Conservation (phyloP, 768 basidiomycete species). For the Russula vinacea region DNA sequence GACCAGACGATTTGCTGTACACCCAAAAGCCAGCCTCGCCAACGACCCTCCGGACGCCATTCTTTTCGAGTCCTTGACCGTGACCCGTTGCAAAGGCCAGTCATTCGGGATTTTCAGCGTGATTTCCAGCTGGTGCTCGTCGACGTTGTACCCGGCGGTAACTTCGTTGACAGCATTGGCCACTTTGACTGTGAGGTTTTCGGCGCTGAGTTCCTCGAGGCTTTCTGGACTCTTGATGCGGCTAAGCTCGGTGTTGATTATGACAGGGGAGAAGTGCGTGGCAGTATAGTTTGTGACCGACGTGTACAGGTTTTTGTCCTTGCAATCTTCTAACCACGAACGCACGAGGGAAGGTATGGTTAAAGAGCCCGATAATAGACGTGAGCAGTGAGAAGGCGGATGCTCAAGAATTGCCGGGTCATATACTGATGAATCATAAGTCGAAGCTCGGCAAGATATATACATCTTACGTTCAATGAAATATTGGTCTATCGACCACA, state of each 20-base stretch:
- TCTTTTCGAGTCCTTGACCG: slow-evolving; percentile 78
- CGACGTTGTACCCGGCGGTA: slow-evolving; percentile 77
- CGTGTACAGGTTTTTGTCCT: slow-evolving; percentile 82
- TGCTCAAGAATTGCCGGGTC: slow-evolving; percentile 49
- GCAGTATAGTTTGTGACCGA: slow-evolving; percentile 77
- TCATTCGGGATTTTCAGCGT: slow-evolving; percentile 80
- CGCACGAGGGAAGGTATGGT: slow-evolving; percentile 83
- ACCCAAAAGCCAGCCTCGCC: slow-evolving; percentile 91
- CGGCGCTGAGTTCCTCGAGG: slow-evolving; percentile 60
- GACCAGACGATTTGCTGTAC: slow-evolving; percentile 89
- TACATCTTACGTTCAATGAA: slow-evolving; percentile 60
- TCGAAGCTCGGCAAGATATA: background rate
- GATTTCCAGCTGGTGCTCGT: slow-evolving; percentile 92
- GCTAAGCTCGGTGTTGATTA: slow-evolving; percentile 80
- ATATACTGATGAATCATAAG: slow-evolving; percentile 48
- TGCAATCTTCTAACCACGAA: slow-evolving; percentile 80
- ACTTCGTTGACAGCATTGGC: slow-evolving; percentile 73
- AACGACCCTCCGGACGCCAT: slow-evolving; percentile 85
- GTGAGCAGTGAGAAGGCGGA: slow-evolving; percentile 75
- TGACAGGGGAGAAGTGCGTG: slow-evolving; percentile 80
- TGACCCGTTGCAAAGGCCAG: slow-evolving; percentile 86
- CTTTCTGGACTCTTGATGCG: slow-evolving; percentile 58
- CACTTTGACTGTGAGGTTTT: slow-evolving; percentile 79
- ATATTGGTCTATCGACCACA: slow-evolving; percentile 84
- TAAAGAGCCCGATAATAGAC: slow-evolving; percentile 84